phyloP scores from a whole-genome alignment of 2,329 filamentous ascomycete species.

The Monosporascus sp. region DNA sequence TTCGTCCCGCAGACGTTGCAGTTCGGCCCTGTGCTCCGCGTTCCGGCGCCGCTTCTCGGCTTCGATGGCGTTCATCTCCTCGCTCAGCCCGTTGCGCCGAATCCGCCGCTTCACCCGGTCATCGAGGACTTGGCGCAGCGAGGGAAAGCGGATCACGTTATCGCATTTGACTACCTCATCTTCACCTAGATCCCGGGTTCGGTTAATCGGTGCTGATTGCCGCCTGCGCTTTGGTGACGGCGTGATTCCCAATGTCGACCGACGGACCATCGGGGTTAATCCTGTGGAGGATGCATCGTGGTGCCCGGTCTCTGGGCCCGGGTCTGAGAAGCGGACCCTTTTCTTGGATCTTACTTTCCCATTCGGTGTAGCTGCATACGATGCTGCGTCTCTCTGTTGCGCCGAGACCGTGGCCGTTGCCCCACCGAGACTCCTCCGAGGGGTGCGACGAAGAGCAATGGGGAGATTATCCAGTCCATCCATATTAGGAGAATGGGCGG shows the following conservation, averaged over 20 bases:
- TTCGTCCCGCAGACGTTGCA: constrained; percentile 43
- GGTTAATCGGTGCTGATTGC: constrained; percentile 36
- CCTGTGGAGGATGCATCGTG: constrained; percentile 35
- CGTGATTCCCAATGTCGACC: constrained; percentile 38
- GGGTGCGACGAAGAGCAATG: constrained; percentile 50
- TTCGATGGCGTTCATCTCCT: constrained; percentile 51
- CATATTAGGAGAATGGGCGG: constrained; percentile 21
- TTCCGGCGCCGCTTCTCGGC: constrained; percentile 39
- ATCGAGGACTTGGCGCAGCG: constrained; percentile 49
- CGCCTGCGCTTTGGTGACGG: constrained; percentile 36
- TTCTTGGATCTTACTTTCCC: constrained; percentile 34
- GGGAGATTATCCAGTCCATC: constrained; percentile 39
- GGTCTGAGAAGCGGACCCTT: constrained; percentile 56
- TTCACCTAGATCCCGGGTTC: constrained; percentile 8
- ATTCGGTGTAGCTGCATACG: constrained; percentile 21
- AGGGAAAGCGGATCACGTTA: constrained; percentile 40
- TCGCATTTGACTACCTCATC: constrained; percentile 15
- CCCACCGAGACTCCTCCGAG: constrained; percentile 35
- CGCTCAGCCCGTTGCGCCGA: constrained; percentile 51
- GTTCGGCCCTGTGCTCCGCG: constrained; percentile 38
- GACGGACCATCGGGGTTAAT: constrained; percentile 54
- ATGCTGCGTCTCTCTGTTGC: constrained; percentile 9
- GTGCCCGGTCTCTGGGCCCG: constrained; percentile 35
- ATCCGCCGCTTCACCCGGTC: constrained; percentile 51
- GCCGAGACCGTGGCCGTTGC: constrained; percentile 10